A percentile compares a stretch with the other conserved stretches of the same genome.
Conservation (phyloP, 2,329 filamentous ascomycete species). For the Hymenoscyphus fraxineus region DNA sequence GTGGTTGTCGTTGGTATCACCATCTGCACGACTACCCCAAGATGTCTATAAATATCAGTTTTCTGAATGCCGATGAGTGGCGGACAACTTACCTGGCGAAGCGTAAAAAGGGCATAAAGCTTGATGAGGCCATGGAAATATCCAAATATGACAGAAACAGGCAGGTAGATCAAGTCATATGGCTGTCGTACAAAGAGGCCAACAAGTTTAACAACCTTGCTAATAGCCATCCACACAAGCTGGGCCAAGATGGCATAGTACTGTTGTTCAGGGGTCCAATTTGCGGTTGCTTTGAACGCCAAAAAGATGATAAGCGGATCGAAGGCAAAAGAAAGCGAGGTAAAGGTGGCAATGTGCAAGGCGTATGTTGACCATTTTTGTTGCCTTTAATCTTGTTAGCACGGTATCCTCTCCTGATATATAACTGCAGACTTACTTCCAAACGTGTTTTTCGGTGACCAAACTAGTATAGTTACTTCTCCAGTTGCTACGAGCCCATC, state of each 20-base stretch:
- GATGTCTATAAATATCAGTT: slow-evolving; percentile 63
- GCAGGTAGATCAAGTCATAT: slow-evolving; percentile 72
- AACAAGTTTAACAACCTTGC: slow-evolving; percentile 86
- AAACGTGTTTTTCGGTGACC: slow-evolving; percentile 76
- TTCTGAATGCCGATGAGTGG: neutral
- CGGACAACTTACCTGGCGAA: slow-evolving; percentile 68
- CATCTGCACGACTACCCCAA: slow-evolving; percentile 91
- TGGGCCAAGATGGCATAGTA: slow-evolving; percentile 57
- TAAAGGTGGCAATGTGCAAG: slow-evolving; percentile 87
- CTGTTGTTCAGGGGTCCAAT: slow-evolving; percentile 54
- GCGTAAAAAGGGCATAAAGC: slow-evolving; percentile 77
- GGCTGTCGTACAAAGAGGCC: slow-evolving; percentile 84
- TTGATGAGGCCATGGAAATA: slow-evolving; percentile 94
- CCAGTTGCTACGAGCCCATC: slow-evolving; percentile 98
- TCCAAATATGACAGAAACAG: slow-evolving; percentile 84
- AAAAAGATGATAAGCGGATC: slow-evolving; percentile 70
- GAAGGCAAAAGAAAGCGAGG: slow-evolving; percentile 76
- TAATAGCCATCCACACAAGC: slow-evolving; percentile 75
- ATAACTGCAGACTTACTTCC: slow-evolving; percentile 62
- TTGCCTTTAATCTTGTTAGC: slow-evolving; percentile 52
- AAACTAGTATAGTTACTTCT: slow-evolving; percentile 92
- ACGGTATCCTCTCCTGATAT: neutral
- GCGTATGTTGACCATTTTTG: slow-evolving; percentile 94
- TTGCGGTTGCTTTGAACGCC: slow-evolving; percentile 64
- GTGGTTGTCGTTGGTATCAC: slow-evolving; percentile 75